These are phyloP conservation scores for Salix brachista DNA, from an alignment of 345 rosid genomes.

Conservation along the genomic window DNA sequence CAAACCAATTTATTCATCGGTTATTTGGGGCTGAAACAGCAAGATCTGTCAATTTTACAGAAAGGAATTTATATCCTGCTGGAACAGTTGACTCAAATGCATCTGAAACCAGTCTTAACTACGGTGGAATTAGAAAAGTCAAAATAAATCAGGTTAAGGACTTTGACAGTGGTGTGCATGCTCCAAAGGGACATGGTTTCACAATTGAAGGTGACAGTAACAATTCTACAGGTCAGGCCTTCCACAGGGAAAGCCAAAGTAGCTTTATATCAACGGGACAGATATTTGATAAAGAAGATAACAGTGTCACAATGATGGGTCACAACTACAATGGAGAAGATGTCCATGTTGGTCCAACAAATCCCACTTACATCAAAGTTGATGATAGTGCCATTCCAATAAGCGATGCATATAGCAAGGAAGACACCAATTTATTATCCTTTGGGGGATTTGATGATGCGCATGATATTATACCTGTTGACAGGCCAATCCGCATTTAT, in stretches of 20 bases:
- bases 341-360: constrained; percentile 25
- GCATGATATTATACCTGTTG: constrained; percentile 41
- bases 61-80: constrained; percentile 41
- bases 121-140: constrained; percentile 58
- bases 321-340: constrained; percentile 38
- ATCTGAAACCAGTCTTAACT: constrained; percentile 50
- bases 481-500: constrained; percentile 38
- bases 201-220: constrained; percentile 32
- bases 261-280: constrained; percentile 37
- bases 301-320: constrained; percentile 43
- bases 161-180: constrained; percentile 33
- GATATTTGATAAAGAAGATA: constrained; percentile 35
- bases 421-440: constrained; percentile 50
- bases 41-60: constrained; percentile 49
- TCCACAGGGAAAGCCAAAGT: constrained; percentile 41
- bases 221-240: constrained; percentile 37
- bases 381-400: constrained; percentile 30
- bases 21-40: constrained; percentile 60
- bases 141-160: constrained; percentile 65
- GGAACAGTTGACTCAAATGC: constrained; percentile 38
- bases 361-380: constrained; percentile 32
- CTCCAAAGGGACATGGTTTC: constrained; percentile 36
- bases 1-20: constrained; percentile 58
- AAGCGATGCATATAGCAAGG: constrained; percentile 40
- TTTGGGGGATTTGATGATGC: constrained; percentile 58